Evolutionary conservation across 2,329 filamentous ascomycete species (phyloP).

Genomic region (Monosporascus cannonballus): DNA sequence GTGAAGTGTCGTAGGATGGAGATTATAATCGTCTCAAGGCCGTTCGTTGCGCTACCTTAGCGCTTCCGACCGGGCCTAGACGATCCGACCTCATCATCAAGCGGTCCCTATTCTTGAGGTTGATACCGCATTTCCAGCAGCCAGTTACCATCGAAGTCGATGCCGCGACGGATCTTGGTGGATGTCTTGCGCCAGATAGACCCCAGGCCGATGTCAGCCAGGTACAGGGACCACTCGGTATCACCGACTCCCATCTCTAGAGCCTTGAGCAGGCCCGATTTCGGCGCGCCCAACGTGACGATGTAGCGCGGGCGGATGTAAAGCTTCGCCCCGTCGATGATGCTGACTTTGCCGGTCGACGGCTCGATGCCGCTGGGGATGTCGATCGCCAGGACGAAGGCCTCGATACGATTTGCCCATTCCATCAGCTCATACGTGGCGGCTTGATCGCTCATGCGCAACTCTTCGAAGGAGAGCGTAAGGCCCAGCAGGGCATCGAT

Average conservation of each 20-base stretch:
- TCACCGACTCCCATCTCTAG: conserved; percentile 54
- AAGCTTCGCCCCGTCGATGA: conserved; percentile 69
- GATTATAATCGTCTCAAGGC: too few species aligned
- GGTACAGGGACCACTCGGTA: conserved; percentile 68
- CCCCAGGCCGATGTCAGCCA: conserved; percentile 82
- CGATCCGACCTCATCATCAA: too few species aligned
- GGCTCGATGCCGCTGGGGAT: conserved; percentile 85
- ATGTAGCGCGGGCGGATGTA: conserved; percentile 79
- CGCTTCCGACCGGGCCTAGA: too few species aligned
- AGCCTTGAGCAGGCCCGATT: conserved; percentile 75
- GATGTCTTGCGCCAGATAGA: conserved; percentile 81
- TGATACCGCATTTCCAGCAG: conserved; percentile 62
- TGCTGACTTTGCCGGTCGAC: conserved; percentile 59
- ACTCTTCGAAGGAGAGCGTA: conserved; percentile 81
- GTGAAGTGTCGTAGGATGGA: too few species aligned
- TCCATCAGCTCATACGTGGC: conserved; percentile 85
- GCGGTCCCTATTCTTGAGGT: neutral
- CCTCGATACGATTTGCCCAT: conserved; percentile 85
- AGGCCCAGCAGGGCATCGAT: conserved; percentile 85
- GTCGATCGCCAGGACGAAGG: conserved; percentile 80
- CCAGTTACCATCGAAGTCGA: conserved; percentile 87
- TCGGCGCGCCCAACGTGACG: conserved; percentile 79
- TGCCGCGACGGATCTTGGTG: conserved; percentile 72
- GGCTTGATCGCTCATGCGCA: conserved; percentile 75
- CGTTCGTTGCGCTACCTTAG: too few species aligned